Conservation (phyloP, 768 basidiomycete genomes). For the Pisolithus orientalis region DNA sequence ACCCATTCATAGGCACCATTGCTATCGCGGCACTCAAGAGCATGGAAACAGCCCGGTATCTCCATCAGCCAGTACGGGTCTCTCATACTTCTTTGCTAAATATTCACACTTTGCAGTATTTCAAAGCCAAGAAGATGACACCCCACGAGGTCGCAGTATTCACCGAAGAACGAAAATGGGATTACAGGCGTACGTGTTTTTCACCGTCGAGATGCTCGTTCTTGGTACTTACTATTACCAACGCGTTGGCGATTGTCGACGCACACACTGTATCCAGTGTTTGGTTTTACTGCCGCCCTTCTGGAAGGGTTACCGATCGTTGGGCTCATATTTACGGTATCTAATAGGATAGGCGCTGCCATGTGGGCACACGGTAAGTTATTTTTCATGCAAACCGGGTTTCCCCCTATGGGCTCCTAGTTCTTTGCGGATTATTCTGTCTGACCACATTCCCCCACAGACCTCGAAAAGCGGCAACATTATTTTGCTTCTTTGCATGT, state of each 20-base stretch:
- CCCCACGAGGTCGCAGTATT: constrained; percentile 62
- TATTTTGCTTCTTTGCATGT: constrained; percentile 30
- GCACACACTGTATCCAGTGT: constrained; percentile 38
- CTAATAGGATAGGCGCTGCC: constrained; percentile 85
- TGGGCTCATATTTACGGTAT: constrained; percentile 77
- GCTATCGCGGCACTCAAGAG: constrained; percentile 61
- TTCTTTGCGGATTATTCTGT: neutral
- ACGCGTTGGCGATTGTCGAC: neutral
- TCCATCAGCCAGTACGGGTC: constrained; percentile 58
- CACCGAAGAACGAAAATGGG: constrained; percentile 87
- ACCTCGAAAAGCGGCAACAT: constrained; percentile 56
- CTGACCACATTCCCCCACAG: constrained; percentile 23
- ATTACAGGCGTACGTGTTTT: constrained; percentile 58
- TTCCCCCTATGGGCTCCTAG: no score
- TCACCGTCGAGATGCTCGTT: neutral
- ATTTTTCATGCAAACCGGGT: neutral
- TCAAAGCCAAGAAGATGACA: constrained; percentile 79
- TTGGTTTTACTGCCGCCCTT: constrained; percentile 80
- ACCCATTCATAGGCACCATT: constrained; percentile 63
- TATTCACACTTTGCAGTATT: constrained; percentile 49
- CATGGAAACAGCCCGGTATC: constrained; percentile 56
- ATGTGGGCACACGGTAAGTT: constrained; percentile 85
- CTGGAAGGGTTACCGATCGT: constrained; percentile 78
- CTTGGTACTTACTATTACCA: neutral
- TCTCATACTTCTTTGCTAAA: neutral